Conservation (phyloP, 2,329 filamentous ascomycete species). For the Colletotrichum tanaceti region DNA sequence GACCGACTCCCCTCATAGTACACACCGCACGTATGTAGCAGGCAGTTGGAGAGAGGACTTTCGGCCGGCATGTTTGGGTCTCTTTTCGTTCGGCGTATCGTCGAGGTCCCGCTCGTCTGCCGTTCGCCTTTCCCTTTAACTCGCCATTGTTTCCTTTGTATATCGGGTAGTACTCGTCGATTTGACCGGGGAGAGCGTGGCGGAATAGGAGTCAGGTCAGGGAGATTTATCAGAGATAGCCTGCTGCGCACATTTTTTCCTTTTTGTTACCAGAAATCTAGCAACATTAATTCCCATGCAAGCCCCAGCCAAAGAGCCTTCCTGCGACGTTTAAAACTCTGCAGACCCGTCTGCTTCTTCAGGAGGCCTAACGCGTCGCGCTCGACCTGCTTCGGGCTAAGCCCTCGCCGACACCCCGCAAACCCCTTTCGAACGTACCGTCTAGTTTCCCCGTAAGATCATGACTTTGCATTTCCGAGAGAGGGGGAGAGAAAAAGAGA, state of each 20-base stretch:
- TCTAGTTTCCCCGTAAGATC: constrained; percentile 31
- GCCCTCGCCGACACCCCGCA: not conserved
- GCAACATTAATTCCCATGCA: not conserved
- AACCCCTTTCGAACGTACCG: constrained; percentile 2
- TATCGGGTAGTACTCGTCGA: not conserved
- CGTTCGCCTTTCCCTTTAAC: not conserved
- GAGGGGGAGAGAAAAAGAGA: constrained; percentile 30
- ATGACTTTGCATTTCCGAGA: constrained; percentile 34
- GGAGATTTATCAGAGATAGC: constrained; percentile 19
- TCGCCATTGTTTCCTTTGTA: constrained; percentile 7
- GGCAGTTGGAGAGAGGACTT: not conserved
- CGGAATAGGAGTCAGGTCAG: constrained; percentile 11
- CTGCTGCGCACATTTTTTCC: constrained; percentile 11
- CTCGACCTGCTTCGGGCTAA: not conserved
- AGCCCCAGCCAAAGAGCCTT: no score
- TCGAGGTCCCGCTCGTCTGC: constrained; percentile 6
- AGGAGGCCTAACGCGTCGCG: not conserved
- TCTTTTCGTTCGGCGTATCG: constrained; percentile 19
- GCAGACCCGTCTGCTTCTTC: not conserved
- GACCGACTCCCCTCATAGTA: constrained; percentile 27
- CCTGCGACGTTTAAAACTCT: not conserved
- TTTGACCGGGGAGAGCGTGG: not conserved
- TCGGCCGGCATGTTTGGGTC: constrained; percentile 17
- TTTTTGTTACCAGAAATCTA: not conserved
- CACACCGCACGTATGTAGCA: not conserved